Percentiles rank a stretch among this genome's conserved stretches.
Conservation (phyloP, 2,329 filamentous ascomycete genomes). For the Arachnopeziza araneosa region DNA sequence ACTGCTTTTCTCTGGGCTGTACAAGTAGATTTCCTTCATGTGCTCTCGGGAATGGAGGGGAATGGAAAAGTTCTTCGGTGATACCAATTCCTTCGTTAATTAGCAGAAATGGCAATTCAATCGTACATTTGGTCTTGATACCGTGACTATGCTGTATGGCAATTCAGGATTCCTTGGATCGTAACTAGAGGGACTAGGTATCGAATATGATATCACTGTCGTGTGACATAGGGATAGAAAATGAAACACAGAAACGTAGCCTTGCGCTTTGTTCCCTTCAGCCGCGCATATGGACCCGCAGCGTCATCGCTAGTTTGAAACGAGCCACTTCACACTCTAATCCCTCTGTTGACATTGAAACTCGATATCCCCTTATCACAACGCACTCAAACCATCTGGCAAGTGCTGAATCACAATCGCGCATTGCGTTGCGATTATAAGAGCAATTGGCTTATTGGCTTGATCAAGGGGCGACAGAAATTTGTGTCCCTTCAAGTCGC, state of each 20-base stretch:
- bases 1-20: constrained; percentile 33
- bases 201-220: neutral
- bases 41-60: constrained; percentile 29
- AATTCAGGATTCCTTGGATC: neutral
- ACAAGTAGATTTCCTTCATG: constrained; percentile 32
- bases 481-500: neutral
- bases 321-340: neutral
- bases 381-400: neutral
- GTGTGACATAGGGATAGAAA: neutral
- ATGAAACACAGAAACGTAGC: neutral
- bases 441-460: neutral
- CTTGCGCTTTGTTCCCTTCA: neutral
- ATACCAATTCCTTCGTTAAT: constrained; percentile 19
- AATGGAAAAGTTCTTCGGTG: constrained; percentile 30
- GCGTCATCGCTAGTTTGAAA: neutral
- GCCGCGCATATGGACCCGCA: neutral
- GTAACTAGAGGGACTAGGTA: neutral
- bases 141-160: too few relatives aligned
- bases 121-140: neutral
- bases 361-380: neutral
- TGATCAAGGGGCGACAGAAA: neutral
- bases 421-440: neutral
- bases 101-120: neutral
- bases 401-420: neutral
- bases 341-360: neutral